Evolutionary conservation across 345 rosid species (phyloP).

Genomic region (Salix caprea): DNA sequence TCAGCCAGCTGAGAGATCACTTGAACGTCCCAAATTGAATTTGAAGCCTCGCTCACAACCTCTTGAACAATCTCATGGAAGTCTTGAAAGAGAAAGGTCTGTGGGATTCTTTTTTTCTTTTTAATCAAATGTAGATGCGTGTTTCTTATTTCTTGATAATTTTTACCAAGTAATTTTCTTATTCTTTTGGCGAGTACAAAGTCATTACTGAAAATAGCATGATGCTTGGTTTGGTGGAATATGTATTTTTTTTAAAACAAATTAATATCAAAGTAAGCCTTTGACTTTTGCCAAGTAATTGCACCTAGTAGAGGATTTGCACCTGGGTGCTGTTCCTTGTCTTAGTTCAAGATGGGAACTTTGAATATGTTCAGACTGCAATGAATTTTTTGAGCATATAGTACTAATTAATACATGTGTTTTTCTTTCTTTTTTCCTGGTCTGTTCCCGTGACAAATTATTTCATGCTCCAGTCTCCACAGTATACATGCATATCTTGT

Average conservation of each 20-base stretch:
- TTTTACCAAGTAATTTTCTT: no score
- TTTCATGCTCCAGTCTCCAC: not conserved
- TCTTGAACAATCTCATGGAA: slow-evolving; percentile 19
- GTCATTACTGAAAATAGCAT: not conserved
- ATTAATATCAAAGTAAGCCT: not conserved
- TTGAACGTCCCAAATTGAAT: slow-evolving; percentile 29
- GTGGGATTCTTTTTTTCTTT: not conserved
- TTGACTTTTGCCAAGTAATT: not conserved
- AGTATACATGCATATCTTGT: not conserved
- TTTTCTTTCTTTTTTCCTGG: not conserved
- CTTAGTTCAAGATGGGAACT: not conserved
- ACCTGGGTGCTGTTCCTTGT: not conserved
- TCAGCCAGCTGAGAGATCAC: slow-evolving; percentile 3
- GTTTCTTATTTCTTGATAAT: not conserved
- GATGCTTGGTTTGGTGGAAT: not conserved
- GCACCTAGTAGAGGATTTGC: not conserved
- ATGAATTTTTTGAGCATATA: not conserved
- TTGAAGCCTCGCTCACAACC: slow-evolving; percentile 27
- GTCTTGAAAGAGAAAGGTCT: slow-evolving; percentile 13
- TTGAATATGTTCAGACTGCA: not conserved
- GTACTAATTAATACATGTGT: no score
- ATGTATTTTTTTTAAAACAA: not conserved
- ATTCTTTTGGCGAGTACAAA: not conserved
- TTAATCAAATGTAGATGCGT: not conserved
- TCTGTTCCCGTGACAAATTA: not conserved